A percentile compares a stretch with the other conserved stretches of the same genome.
Evolutionary conservation across 768 basidiomycete genomes (phyloP).

Genomic region (Hydnum rufescens): DNA sequence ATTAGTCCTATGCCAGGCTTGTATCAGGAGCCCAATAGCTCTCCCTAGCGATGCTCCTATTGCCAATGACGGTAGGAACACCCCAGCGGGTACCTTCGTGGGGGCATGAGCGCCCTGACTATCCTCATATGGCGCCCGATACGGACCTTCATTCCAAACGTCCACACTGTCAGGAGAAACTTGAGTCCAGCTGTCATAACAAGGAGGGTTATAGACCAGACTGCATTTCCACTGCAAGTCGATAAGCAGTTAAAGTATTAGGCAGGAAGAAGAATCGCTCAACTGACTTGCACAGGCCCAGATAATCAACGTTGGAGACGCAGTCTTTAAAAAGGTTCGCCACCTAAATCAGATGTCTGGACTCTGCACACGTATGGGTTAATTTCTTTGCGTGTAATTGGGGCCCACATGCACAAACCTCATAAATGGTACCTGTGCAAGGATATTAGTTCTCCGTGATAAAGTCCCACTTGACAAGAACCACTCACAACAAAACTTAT

Average conservation of each 20-base stretch:
- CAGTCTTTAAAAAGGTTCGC: constrained; percentile 70
- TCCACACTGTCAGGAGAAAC: constrained; percentile 47
- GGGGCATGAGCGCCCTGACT: background rate
- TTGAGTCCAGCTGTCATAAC: constrained; percentile 42
- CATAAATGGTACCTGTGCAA: constrained; percentile 40
- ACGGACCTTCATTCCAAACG: constrained; percentile 57
- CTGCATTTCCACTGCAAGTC: constrained; percentile 30
- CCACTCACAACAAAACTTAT: constrained; percentile 38
- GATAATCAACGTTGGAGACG: constrained; percentile 44
- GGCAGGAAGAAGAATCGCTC: background rate
- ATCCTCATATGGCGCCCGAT: background rate
- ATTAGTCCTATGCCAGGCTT: constrained; percentile 44
- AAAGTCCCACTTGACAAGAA: background rate
- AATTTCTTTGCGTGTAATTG: background rate
- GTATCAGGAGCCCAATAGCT: constrained; percentile 50
- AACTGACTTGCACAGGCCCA: constrained; percentile 63
- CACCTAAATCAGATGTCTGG: constrained; percentile 62
- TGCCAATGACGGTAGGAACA: constrained; percentile 56
- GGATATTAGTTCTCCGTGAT: background rate
- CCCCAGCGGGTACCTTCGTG: constrained; percentile 49
- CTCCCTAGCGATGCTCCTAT: constrained; percentile 57
- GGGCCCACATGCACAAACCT: constrained; percentile 23
- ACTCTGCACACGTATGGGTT: constrained; percentile 25
- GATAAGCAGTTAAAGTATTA: background rate
- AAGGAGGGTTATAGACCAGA: constrained; percentile 44